Base-by-base conservation (phyloP, 352 stramenopile genomes). In the Phytophthora syringae region DNA sequence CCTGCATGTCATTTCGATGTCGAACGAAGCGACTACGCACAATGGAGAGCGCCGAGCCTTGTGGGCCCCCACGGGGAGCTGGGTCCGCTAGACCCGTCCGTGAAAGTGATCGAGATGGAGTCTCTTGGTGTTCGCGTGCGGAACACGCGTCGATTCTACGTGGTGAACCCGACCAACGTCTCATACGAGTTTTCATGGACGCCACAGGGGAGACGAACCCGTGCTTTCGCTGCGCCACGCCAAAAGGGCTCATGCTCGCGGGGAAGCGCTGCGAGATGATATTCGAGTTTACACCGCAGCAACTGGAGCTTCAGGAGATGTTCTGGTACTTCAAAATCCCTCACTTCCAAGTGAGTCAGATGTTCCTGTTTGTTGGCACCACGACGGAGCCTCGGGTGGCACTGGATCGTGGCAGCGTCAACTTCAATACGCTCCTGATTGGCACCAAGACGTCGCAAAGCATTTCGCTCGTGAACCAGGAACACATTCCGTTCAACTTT, bases 201-300 rank as follows among this genome's bases (percentile, higher is more conserved):
- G n/a, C 76, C 84, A 0, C 82, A 94, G 22, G 88, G 13, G 86
- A 96, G 3, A 50, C 65, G 1, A 91, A 85, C 30, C 70, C 91
- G 10, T 89, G 79, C 22, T 98, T 98, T 66, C 84, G 92, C 1
- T 98, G 94, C 64, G 86, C 86, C 13, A 98, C 92, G 0, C 79
- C 81, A 0, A 96, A 94, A 60, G 95, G 95, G 6, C 82, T 97
- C 34, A 97, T 98, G 77, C 79, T 98, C 1, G 78, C 90, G 7
- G 95, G 95, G 0, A 97, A 98, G 67, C 82, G 93, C 13, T 96
- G 88, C 57, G 95, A 98, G 58, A 97, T 98, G 88, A 89, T 97
- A n/a, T 98, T 98, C 64, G 95, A 98, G 57, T 98, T 97, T 70
- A 97, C 91, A 25, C 94, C 95, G 0, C 88, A 97, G 59, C 88